Percentiles rank a stretch among this genome's conserved stretches.
Evolutionary conservation across 2,329 filamentous ascomycete species (phyloP).

Genomic region (Phaeosphaeriaceae sp.): DNA sequence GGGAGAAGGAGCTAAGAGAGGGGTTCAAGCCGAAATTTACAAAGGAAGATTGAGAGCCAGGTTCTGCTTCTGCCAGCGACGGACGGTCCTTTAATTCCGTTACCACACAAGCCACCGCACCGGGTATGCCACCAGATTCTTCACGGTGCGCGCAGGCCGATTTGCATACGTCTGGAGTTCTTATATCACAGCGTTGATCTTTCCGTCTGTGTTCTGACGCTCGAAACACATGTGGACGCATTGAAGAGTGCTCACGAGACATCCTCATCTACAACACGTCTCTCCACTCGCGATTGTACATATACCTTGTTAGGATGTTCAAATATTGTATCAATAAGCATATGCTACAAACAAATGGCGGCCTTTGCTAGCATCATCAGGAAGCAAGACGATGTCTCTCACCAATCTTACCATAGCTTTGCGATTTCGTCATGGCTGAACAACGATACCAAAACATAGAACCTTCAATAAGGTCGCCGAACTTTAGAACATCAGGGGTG

Average conservation of each 20-base stretch:
- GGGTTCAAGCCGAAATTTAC: constrained; percentile 97
- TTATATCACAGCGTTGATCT: constrained; percentile 21
- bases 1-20: constrained; percentile 79
- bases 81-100: not conserved
- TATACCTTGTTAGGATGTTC: constrained; percentile 14
- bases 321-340: constrained; percentile 24
- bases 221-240: not conserved
- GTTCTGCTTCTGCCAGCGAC: not conserved
- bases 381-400: no score
- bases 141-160: not conserved
- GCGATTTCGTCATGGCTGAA: no score
- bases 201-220: not conserved
- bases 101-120: not conserved
- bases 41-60: constrained; percentile 65
- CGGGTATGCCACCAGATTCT: not conserved
- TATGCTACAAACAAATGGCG: no score
- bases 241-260: constrained; percentile 8
- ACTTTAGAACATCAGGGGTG: no score
- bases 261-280: constrained; percentile 1
- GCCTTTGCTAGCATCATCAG: no score
- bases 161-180: constrained; percentile 7
- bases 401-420: no score
- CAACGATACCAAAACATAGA: no score
- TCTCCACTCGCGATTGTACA: constrained; percentile 25
- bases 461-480: no score